Base-by-base conservation (phyloP, 208 protist genomes). In the Tritrichomonas musculus region DNA sequence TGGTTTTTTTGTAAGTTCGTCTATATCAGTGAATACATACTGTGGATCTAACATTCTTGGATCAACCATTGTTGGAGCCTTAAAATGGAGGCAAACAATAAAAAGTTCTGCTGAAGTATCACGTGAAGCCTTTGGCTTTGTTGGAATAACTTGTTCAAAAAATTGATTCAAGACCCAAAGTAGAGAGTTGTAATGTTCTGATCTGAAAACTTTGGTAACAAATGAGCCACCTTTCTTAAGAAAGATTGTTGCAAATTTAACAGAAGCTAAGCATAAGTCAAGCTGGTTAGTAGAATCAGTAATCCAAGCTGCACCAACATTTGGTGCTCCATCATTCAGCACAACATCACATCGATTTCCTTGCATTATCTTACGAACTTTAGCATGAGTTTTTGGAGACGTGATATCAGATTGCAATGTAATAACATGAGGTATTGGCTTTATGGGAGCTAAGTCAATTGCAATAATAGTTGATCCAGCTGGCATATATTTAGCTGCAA, bases 201-300 rank as follows among this genome's bases (percentile, higher is more conserved):
- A 99, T 64, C 99, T 96, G 96, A 99, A 99, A 17, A 99, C 98
- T 96, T 99, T 99, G n/a, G 98, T 99, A 0, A 99, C 97, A 95
- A 99, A 99, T 30, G 92, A 13, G 20, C 94, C 94, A 11, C 94
- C 92, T 50, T 84, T 69, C 14, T 49, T 22, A 8, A 99, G 95
- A 94, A 99, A 98, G 92, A 98, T 95, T 66, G 96, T 97, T 22
- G 98, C 98, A 95, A 99, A 97, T 95, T 98, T 98, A 5, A 98
- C 95, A 36, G 98, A 96, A 47, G 97, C 94, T 22, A 99, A 96
- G 66, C 97, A 97, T 9, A 99, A 96, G 22, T 98, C 97, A 92
- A 94, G 75, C 65, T 94, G 92, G 82, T 93, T 84, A 96, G 98
- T 99, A n/a, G 99, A 97, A 96, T 99, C 99, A 92, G 98, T 96